These are phyloP conservation scores for Helotiales sp. DNA, from an alignment of 2,329 filamentous ascomycete genomes.

Conservation along the genomic window DNA sequence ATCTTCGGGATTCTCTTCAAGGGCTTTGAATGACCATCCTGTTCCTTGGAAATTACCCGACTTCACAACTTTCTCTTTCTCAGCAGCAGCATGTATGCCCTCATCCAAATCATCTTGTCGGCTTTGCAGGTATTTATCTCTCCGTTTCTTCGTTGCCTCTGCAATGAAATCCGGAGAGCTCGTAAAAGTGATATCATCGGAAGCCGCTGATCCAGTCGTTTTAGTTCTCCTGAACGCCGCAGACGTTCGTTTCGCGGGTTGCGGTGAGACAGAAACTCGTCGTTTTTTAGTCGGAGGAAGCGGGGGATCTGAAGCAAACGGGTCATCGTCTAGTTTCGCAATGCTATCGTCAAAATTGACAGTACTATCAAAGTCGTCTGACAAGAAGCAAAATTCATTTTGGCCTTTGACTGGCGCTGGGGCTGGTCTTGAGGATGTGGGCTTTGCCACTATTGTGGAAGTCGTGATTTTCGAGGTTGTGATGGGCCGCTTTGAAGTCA, in stretches of 20 bases:
- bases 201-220: slow-evolving; percentile 39
- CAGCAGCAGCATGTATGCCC: slow-evolving; percentile 9
- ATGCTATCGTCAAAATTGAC: slow-evolving; percentile 15
- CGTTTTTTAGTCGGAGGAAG: slow-evolving; percentile 42
- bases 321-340: slow-evolving; percentile 35
- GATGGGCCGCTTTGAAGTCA: not conserved
- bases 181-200: slow-evolving; percentile 38
- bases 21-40: not conserved
- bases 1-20: not conserved
- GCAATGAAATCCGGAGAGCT: slow-evolving; percentile 39
- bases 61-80: not conserved
- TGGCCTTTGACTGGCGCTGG: not conserved
- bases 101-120: slow-evolving; percentile 26
- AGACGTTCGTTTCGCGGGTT: slow-evolving; percentile 11
- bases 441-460: not conserved
- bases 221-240: slow-evolving; percentile 44
- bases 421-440: not conserved
- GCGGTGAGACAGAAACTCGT: slow-evolving; percentile 35
- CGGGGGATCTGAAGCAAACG: slow-evolving; percentile 27
- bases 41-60: not conserved
- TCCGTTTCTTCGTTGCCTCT: slow-evolving; percentile 27
- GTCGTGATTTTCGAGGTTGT: not conserved
- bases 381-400: slow-evolving; percentile 18
- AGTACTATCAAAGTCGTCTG: slow-evolving; percentile 30
- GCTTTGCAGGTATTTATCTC: slow-evolving; percentile 19